Conservation (phyloP, 495 filamentous ascomycete species). For the Penicillium simplicissimum region DNA sequence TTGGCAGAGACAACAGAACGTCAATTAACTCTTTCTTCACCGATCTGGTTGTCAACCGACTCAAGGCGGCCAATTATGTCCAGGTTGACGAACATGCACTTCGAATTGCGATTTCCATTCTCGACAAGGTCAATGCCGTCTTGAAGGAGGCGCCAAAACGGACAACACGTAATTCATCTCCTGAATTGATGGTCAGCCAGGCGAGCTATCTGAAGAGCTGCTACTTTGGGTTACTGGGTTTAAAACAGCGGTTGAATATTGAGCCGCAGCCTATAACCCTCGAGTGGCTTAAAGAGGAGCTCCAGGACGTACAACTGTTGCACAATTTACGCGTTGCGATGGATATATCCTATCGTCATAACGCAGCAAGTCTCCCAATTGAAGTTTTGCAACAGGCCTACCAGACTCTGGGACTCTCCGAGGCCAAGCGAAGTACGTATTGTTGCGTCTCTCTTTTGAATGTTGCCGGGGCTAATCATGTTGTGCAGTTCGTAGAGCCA, state of each 20-base stretch:
- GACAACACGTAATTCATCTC: background rate
- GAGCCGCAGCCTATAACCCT: background rate
- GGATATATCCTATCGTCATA: background rate
- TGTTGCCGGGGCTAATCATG: background rate
- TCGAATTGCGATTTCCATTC: background rate
- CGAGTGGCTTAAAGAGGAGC: background rate
- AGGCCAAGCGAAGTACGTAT: slow-evolving; percentile 11
- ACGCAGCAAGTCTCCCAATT: no score
- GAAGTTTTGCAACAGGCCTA: slow-evolving; percentile 1
- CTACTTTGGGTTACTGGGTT: background rate
- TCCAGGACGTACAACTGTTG: background rate
- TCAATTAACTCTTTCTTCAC: background rate
- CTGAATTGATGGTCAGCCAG: background rate
- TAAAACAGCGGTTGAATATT: background rate
- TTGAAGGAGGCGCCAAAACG: background rate
- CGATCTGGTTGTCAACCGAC: background rate
- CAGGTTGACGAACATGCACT: background rate
- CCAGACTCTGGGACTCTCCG: slow-evolving; percentile 6
- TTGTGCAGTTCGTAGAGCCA: slow-evolving; percentile 1
- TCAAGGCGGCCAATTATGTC: background rate
- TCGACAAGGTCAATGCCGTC: background rate
- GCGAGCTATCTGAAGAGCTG: background rate
- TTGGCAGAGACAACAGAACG: background rate
- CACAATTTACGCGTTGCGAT: background rate
- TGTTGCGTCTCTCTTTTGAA: background rate